A percentile compares a stretch with the other conserved stretches of the same genome.
Evolutionary conservation across 1,284 basidiomycete species (phyloP).

Genomic region (Blastosporella zonata): DNA sequence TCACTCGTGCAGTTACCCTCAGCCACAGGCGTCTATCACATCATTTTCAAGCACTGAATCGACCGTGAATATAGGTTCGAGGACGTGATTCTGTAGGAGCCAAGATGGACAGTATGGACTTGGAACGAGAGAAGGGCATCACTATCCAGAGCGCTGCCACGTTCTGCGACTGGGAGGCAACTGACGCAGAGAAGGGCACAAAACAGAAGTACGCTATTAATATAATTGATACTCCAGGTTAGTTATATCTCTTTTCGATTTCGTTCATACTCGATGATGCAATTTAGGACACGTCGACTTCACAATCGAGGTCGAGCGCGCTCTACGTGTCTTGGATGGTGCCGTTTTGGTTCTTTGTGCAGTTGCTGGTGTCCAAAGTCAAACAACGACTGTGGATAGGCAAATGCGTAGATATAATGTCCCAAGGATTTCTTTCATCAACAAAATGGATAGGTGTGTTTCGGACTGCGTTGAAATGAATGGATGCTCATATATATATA

Average conservation of each 20-base stretch:
- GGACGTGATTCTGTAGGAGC: constrained; percentile 95
- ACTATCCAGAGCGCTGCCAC: constrained; percentile 99
- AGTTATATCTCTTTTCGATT: constrained; percentile 12
- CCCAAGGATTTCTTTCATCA: constrained; percentile 95
- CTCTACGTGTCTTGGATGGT: constrained; percentile 94
- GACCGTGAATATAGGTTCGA: constrained; percentile 55
- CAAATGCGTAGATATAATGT: constrained; percentile 98
- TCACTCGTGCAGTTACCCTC: constrained; percentile 18
- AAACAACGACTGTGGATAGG: constrained; percentile 98
- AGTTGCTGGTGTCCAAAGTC: constrained; percentile 95
- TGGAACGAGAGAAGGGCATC: constrained; percentile 98
- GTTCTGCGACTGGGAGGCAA: constrained; percentile 94
- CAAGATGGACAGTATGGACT: constrained; percentile 99
- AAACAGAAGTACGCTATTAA: constrained; percentile 92
- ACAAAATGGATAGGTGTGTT: constrained; percentile 94
- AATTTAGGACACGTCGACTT: constrained; percentile 93
- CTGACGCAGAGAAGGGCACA: constrained; percentile 57
- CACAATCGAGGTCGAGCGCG: constrained; percentile 98
- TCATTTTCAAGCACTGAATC: constrained; percentile 6
- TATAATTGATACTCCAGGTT: constrained; percentile 98
- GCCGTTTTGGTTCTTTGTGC: constrained; percentile 97
- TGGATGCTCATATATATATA: constrained; percentile 3
- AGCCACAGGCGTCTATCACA: constrained; percentile 17
- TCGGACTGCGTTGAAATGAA: constrained; percentile 2
- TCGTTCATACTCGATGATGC: not conserved